These are phyloP conservation scores for Hamamelis virginiana DNA, from an alignment of 164 flowering plant genomes.

Conservation along the genomic window DNA sequence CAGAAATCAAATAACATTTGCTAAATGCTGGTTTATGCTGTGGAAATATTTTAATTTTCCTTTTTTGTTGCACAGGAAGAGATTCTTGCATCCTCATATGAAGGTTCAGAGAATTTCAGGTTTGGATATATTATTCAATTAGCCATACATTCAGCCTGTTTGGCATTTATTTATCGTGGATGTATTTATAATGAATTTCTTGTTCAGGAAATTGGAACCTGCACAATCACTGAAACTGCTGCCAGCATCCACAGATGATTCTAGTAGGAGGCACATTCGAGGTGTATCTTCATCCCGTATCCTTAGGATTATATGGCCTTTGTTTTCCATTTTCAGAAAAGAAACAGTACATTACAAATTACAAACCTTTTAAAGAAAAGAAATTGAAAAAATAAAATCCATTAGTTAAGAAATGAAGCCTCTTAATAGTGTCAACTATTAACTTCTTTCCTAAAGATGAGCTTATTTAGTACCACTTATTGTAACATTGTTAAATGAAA, in stretches of 20 bases:
- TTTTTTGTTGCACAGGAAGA: conserved; percentile 46
- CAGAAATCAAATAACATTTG: background rate
- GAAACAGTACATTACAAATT: background rate
- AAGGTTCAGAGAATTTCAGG: conserved; percentile 51
- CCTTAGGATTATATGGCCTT: conserved; percentile 37
- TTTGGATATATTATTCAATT: conserved; percentile 14
- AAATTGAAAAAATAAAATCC: background rate
- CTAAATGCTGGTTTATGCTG: background rate
- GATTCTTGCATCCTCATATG: conserved; percentile 30
- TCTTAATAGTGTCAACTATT: too few relatives aligned
- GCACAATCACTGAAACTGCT: conserved; percentile 54
- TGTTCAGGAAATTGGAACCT: conserved; percentile 62
- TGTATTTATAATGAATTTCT: conserved; percentile 13
- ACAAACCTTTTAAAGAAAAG: conserved; percentile 3
- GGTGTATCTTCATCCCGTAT: conserved; percentile 67
- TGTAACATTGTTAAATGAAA: background rate
- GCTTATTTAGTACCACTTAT: background rate
- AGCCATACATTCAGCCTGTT: background rate
- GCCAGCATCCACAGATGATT: conserved; percentile 60
- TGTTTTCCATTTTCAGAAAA: background rate
- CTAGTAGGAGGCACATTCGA: conserved; percentile 49
- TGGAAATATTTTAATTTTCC: conserved; percentile 1
- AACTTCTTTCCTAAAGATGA: too few relatives aligned
- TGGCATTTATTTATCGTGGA: conserved; percentile 1
- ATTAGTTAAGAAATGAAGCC: too few relatives aligned